A percentile compares a stretch with the other conserved stretches of the same genome.
These are phyloP conservation scores for Eimeria necatrix DNA, from an alignment of 169 alveolate genomes.

Conservation along the genomic window DNA sequence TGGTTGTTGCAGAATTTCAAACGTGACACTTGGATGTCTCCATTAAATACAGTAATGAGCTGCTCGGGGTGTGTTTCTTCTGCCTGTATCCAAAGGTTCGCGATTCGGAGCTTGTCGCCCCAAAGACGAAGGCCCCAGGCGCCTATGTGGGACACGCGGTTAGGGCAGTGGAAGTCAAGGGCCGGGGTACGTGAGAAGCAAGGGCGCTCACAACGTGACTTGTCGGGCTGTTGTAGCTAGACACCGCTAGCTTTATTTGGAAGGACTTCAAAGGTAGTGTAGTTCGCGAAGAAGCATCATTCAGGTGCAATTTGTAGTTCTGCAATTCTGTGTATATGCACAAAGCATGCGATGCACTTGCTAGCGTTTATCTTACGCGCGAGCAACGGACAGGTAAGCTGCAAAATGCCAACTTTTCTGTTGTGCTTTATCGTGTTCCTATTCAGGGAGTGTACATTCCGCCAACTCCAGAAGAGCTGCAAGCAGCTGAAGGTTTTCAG, in stretches of 20 bases:
- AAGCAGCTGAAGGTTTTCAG: conserved; percentile 49
- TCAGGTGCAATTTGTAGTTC: no score
- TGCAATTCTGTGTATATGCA: no score
- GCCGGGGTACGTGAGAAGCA: conserved; percentile 70
- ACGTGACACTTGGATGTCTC: not conserved
- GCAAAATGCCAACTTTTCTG: no score
- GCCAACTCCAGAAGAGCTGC: conserved; percentile 72
- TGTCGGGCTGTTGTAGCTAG: not conserved
- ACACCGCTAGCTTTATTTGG: not conserved
- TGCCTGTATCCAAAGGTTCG: conserved; percentile 35
- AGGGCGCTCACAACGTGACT: not conserved
- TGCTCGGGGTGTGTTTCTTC: not conserved
- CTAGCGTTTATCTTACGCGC: not conserved
- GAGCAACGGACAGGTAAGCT: no score
- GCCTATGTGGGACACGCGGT: conserved; percentile 73
- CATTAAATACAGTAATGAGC: no score
- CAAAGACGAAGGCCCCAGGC: conserved; percentile 68
- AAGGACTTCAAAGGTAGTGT: not conserved
- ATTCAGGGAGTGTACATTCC: conserved; percentile 75
- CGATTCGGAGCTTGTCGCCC: conserved; percentile 63
- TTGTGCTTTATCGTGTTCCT: not conserved
- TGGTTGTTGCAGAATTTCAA: no score
- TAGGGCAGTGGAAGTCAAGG: conserved; percentile 78
- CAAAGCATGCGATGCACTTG: not conserved
- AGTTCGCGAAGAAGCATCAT: no score